These are phyloP conservation scores for Takakia lepidozioides DNA, from an alignment of 225 moss, liverwort and hornwort species.

Conservation along the genomic window DNA sequence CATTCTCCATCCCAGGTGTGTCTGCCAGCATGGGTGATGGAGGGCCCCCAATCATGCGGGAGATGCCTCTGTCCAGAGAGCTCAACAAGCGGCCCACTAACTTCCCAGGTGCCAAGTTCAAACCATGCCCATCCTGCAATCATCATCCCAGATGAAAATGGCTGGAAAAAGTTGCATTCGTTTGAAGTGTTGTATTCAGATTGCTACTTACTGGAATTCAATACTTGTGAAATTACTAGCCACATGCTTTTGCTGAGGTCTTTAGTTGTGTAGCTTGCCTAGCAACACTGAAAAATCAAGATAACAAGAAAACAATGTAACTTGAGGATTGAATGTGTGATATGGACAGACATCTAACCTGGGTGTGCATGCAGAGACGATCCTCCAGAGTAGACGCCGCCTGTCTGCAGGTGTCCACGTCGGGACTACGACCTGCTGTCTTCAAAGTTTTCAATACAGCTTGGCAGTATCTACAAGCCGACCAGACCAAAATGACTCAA, in stretches of 20 bases:
- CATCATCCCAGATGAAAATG: too few relatives aligned
- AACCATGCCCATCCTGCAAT: slow-evolving; percentile 69
- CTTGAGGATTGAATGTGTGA: not conserved
- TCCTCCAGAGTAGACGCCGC: slow-evolving; percentile 80
- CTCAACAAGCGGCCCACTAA: slow-evolving; percentile 48
- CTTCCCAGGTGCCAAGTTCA: slow-evolving; percentile 73
- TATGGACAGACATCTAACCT: slow-evolving; percentile 24
- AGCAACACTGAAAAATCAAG: not conserved
- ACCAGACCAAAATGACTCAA: slow-evolving; percentile 7
- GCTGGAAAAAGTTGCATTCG: too few relatives aligned
- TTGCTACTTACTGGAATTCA: too few relatives aligned
- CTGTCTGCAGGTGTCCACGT: slow-evolving; percentile 66
- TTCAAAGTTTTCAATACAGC: slow-evolving; percentile 77
- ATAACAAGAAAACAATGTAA: not conserved
- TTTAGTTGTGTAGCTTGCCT: too few relatives aligned
- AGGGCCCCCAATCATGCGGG: slow-evolving; percentile 76
- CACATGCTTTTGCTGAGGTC: too few relatives aligned
- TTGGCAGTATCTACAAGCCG: slow-evolving; percentile 70
- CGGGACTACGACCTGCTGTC: slow-evolving; percentile 73
- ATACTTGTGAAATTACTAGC: too few relatives aligned
- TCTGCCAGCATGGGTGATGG: slow-evolving; percentile 48
- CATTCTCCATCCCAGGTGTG: slow-evolving; percentile 18
- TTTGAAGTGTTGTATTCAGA: too few relatives aligned
- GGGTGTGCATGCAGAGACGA: slow-evolving; percentile 62
- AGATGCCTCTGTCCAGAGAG: slow-evolving; percentile 74